A percentile compares a stretch with the other conserved stretches of the same genome.
Evolutionary conservation across 805 yeast species (phyloP).

Genomic region (Schwanniomyces polymorphus): DNA sequence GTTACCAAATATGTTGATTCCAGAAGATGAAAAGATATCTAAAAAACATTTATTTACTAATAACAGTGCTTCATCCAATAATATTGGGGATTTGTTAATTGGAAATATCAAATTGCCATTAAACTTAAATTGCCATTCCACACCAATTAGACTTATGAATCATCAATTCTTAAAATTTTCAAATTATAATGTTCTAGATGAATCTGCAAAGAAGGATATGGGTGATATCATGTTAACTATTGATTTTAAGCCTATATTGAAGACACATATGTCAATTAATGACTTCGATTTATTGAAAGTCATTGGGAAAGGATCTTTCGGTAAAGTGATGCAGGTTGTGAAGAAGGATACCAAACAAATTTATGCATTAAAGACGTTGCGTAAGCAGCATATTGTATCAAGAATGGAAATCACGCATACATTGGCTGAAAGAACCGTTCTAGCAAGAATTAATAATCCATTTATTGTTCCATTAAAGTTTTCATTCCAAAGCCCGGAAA

Average conservation of each 20-base stretch:
- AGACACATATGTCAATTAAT: constrained; percentile 76
- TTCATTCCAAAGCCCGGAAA: constrained; percentile 96
- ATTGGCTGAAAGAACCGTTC: constrained; percentile 90
- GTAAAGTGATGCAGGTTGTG: constrained; percentile 98
- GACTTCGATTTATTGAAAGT: constrained; percentile 93
- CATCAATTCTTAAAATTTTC: constrained; percentile 48
- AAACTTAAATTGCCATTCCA: constrained; percentile 50
- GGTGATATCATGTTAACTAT: constrained; percentile 63
- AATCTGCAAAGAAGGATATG: constrained; percentile 29
- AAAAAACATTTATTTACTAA: constrained; percentile 32
- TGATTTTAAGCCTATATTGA: constrained; percentile 65
- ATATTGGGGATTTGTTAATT: constrained; percentile 67
- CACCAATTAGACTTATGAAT: constrained; percentile 58
- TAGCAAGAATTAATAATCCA: constrained; percentile 90
- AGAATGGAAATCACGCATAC: constrained; percentile 96
- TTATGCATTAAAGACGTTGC: constrained; percentile 89
- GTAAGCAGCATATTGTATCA: constrained; percentile 92
- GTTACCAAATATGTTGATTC: constrained; percentile 64
- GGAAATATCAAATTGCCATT: constrained; percentile 70
- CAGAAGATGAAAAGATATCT: constrained; percentile 32
- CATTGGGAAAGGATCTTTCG: constrained; percentile 97
- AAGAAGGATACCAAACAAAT: constrained; percentile 94
- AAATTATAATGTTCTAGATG: constrained; percentile 44
- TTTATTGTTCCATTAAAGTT: constrained; percentile 95
- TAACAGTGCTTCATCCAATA: constrained; percentile 18